A percentile compares a stretch with the other conserved stretches of the same genome.
Evolutionary conservation across 805 yeast species (phyloP).

Genomic region (Wickerhamomyces hampshirensis): DNA sequence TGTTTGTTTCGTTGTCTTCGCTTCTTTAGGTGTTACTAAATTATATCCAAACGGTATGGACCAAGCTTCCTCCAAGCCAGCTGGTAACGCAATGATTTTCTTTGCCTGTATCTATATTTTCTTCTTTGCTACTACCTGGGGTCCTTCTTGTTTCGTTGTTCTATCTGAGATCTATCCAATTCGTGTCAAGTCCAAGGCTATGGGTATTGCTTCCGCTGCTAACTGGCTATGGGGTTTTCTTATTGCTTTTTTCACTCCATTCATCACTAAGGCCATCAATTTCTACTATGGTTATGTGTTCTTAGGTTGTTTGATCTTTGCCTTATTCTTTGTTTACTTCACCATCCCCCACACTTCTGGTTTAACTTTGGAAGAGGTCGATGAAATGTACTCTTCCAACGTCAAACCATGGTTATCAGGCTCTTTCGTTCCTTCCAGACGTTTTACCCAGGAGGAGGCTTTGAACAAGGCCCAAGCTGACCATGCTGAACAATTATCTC

Average conservation of each 20-base stretch:
- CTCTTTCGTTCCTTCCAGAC: slow-evolving; percentile 45
- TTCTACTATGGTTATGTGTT: slow-evolving; percentile 68
- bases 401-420: slow-evolving; percentile 44
- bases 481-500: slow-evolving; percentile 10
- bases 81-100: slow-evolving; percentile 69
- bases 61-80: slow-evolving; percentile 44
- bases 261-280: slow-evolving; percentile 59
- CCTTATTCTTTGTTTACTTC: slow-evolving; percentile 65
- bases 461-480: slow-evolving; percentile 21
- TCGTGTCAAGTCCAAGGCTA: slow-evolving; percentile 57
- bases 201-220: slow-evolving; percentile 55
- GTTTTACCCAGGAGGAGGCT: slow-evolving; percentile 21
- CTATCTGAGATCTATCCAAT: slow-evolving; percentile 68
- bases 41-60: slow-evolving; percentile 41
- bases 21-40: slow-evolving; percentile 53
- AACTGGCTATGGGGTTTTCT: slow-evolving; percentile 68
- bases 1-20: slow-evolving; percentile 52
- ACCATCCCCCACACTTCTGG: slow-evolving; percentile 78
- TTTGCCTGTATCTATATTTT: slow-evolving; percentile 65
- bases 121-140: slow-evolving; percentile 74
- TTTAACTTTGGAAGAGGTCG: slow-evolving; percentile 77
- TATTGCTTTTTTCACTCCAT: slow-evolving; percentile 67
- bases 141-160: slow-evolving; percentile 61
- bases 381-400: slow-evolving; percentile 48
- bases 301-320: slow-evolving; percentile 55